Evolutionary conservation across 2,329 filamentous ascomycete genomes (phyloP).

Genomic region (Fusarium sp.): DNA sequence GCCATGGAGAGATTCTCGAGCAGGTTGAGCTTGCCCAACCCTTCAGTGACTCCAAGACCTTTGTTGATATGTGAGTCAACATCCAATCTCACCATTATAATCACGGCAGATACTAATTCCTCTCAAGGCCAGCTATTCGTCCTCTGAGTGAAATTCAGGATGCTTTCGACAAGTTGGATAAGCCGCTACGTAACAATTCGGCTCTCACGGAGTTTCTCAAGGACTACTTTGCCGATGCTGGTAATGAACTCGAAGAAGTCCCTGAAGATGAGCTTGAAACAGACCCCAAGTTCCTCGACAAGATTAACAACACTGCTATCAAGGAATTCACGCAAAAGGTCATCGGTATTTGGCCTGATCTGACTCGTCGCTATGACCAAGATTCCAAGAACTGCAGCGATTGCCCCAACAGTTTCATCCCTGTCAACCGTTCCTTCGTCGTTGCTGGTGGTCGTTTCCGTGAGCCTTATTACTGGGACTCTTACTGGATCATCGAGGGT

Average conservation of each 20-base stretch:
- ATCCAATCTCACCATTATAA: not conserved
- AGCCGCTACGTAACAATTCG: constrained; percentile 71
- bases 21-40: constrained; percentile 71
- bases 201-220: constrained; percentile 69
- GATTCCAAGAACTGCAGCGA: constrained; percentile 62
- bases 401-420: constrained; percentile 73
- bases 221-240: constrained; percentile 71
- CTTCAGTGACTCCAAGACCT: constrained; percentile 75
- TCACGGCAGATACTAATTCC: constrained; percentile 21
- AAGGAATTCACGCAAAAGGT: constrained; percentile 70
- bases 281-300: constrained; percentile 66
- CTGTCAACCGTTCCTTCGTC: constrained; percentile 74
- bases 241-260: constrained; percentile 68
- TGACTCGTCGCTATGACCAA: constrained; percentile 68
- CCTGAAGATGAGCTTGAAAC: constrained; percentile 61
- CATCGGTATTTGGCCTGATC: constrained; percentile 75
- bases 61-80: constrained; percentile 70
- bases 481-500: constrained; percentile 74
- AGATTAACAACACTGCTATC: constrained; percentile 66
- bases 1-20: constrained; percentile 70
- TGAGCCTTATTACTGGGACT: constrained; percentile 78
- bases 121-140: constrained; percentile 64
- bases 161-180: constrained; percentile 67
- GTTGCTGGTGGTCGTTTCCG: constrained; percentile 76
- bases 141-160: constrained; percentile 68